Evolutionary conservation across 1,284 basidiomycete genomes (phyloP).

Genomic region (Apiotrichum montevideense): DNA sequence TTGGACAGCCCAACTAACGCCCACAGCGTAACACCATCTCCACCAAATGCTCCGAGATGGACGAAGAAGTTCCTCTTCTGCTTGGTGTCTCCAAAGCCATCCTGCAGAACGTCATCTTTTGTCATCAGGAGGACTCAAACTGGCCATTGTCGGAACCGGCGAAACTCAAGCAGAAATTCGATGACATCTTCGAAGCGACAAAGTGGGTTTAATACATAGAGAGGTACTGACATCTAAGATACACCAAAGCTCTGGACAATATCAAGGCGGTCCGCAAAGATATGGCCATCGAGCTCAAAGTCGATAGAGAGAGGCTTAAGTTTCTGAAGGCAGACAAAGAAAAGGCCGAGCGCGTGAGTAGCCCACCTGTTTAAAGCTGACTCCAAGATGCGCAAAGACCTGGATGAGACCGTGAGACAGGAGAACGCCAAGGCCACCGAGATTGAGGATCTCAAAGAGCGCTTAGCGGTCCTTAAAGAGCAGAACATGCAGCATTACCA

Average conservation of each 20-base stretch:
- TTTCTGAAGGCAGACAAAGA: slow-evolving; percentile 76
- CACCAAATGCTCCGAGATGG: slow-evolving; percentile 94
- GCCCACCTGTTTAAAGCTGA: slow-evolving; percentile 4
- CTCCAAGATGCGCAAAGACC: slow-evolving; percentile 32
- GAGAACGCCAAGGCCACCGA: slow-evolving; percentile 67
- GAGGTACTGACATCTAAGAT: slow-evolving; percentile 51
- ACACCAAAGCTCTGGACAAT: slow-evolving; percentile 92
- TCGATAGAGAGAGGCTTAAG: slow-evolving; percentile 81
- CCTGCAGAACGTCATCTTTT: slow-evolving; percentile 98
- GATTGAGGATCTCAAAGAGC: slow-evolving; percentile 62
- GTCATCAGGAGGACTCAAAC: slow-evolving; percentile 98
- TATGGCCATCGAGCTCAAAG: slow-evolving; percentile 79
- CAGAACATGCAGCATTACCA: slow-evolving; percentile 79
- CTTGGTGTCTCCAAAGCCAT: slow-evolving; percentile 97
- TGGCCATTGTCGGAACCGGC: slow-evolving; percentile 94
- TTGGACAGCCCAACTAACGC: not conserved
- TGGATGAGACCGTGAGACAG: slow-evolving; percentile 57
- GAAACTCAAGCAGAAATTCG: slow-evolving; percentile 93
- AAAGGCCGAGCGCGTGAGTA: slow-evolving; percentile 62
- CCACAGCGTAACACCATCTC: slow-evolving; percentile 76
- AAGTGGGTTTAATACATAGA: slow-evolving; percentile 52
- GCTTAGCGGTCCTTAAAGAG: slow-evolving; percentile 62
- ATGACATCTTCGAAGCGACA: slow-evolving; percentile 98
- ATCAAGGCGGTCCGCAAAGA: slow-evolving; percentile 90
- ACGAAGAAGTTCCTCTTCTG: slow-evolving; percentile 81